Evolutionary conservation across 768 basidiomycete species (phyloP), one percentile per base, ranked within the genome.

Genomic region (Tulasnella sp.): DNA sequence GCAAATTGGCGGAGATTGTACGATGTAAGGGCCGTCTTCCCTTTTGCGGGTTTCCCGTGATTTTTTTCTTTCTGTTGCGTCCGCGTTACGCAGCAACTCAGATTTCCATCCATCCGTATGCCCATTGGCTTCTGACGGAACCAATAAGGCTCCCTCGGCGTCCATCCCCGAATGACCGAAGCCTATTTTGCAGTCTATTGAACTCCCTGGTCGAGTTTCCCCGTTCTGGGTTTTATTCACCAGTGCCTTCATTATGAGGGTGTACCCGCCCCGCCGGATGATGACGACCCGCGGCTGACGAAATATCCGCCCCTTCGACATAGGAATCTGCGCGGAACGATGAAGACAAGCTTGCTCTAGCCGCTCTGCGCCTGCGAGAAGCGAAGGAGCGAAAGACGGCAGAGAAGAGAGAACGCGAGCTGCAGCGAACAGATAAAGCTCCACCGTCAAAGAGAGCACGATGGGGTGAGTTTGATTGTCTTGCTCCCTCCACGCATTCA

Each of bases 351-450:
- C 88, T 94, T 37, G 90, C 93, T 82, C 89, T 89, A 82, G 85
- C 88, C 15, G 88, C 89, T 40, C 86, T 86, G 61, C 90, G 87
- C 80, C 86, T 94, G 80, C 90, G 91, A 79, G 88, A 84, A 70
- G 89, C 91, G 81, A 89, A 92, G 26, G 86, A 89, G 81, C 90
- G 91, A 83, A 91, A 88, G 15, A 91, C 91, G 48, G 90, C 91
- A 82, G 90, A 90, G 80, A 93, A 91, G 86, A 92, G 88, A 83
- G 91, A 92, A 83, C 87, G 90, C 78, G 90, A 91, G 83, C 88
- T 95, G 78, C 93, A 93, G 83, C 81, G 90, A 74, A 94, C 92
- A 23, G 91, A 92, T 83, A 88, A 85, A 80, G 80, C 92, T 18
- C 92, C 92, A 37, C 90, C 89, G 29, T 80, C 87, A 39, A 93